Conservation (phyloP, 768 basidiomycete genomes). For the Termitomyces sp. region DNA sequence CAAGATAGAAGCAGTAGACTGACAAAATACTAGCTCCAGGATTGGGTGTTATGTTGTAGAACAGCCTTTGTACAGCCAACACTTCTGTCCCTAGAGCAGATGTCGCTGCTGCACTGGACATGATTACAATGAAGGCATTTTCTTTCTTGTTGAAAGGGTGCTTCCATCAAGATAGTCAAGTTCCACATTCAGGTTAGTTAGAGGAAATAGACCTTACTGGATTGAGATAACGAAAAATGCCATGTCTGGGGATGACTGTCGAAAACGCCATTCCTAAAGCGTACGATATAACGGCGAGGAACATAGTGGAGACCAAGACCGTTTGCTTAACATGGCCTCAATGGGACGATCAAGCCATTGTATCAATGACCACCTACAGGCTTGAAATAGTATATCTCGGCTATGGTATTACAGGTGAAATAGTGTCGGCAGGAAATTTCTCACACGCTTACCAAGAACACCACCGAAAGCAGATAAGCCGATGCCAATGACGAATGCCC, state of each 20-base stretch:
- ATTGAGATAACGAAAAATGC: constrained; percentile 44
- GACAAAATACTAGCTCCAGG: constrained; percentile 38
- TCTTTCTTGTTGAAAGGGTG: constrained; percentile 58
- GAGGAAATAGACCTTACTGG: constrained; percentile 29
- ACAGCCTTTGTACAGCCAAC: constrained; percentile 47
- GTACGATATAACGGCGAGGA: constrained; percentile 45
- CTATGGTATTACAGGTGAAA: constrained; percentile 19
- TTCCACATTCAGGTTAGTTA: background rate
- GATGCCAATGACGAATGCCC: constrained; percentile 40
- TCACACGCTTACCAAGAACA: constrained; percentile 32
- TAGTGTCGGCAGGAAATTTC: background rate
- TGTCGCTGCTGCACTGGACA: constrained; percentile 49
- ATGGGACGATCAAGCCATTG: background rate
- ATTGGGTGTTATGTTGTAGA: constrained; percentile 47
- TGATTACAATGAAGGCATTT: constrained; percentile 52
- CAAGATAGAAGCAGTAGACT: background rate
- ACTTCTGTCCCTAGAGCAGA: constrained; percentile 50
- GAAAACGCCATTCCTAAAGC: constrained; percentile 43
- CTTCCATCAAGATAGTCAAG: constrained; percentile 19
- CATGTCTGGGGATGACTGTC: constrained; percentile 36
- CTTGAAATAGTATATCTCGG: constrained; percentile 59
- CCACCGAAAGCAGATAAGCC: constrained; percentile 44
- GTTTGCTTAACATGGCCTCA: constrained; percentile 35
- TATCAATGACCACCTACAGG: constrained; percentile 28
- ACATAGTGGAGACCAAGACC: constrained; percentile 45